Base-by-base conservation (phyloP, 78 protist genomes). In the Dictyostelium firmibasis region DNA sequence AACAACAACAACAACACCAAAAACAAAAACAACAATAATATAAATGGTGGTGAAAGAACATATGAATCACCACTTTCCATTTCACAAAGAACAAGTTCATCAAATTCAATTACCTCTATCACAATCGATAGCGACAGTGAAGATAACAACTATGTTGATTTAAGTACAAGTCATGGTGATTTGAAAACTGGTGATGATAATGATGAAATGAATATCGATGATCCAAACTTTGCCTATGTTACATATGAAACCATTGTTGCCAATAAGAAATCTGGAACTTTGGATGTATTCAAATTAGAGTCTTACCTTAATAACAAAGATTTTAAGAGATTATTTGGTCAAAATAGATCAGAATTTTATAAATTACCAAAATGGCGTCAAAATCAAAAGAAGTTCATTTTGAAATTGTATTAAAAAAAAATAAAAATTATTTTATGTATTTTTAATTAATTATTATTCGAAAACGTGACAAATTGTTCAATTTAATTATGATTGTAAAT, bases 311-410 rank as follows among this genome's bases (percentile, higher is more conserved):
- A 64, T 6, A 86, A 91, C 10, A 94, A 92, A 41, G 98, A 96
- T 41, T 96, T 96, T 62, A 6, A 14, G 29, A 31, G n/a, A 14
- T 23, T 96, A 69, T 96, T 96, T 18, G 84, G 50, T 20, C 85
- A 93, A 36, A 69, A 70, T 9, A 91, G 16, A 57, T 57, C 13
- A 7, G 75, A 74, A 9, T 96, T 88, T 75, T 29, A 25, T 60
- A 94, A 50, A 76, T 31, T 85, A 36, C 97, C 98, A 53, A 92
- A 92, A 44, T 96, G 96, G 97, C 93, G 64, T 77, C 97, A 96
- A 62, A 82, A 78, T 77, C 25, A 83, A 60, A 44, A n/a, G n/a
- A 96, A 96, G 86, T 72, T 93, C 10, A 69, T 89, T 36, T 57
- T 27, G 23, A 44, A 78, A 16, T 60, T 96, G 60, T 88, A 76